Evolutionary conservation across 2,329 filamentous ascomycete species (phyloP).

Genomic region (Didymella pomorum): DNA sequence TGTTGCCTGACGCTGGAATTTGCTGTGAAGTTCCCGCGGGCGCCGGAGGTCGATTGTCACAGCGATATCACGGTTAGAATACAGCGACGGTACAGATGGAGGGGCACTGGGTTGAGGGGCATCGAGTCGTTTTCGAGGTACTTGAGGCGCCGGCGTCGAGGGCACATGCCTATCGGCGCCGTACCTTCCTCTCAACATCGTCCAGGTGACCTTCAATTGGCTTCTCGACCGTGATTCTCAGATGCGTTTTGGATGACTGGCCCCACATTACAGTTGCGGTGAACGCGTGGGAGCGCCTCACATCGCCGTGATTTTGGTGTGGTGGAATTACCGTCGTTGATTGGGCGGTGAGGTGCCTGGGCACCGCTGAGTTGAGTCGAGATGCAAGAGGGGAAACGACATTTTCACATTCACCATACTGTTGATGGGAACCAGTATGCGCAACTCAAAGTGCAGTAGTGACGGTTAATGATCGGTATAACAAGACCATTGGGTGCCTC

Average conservation of each 20-base stretch:
- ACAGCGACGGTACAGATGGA: neutral
- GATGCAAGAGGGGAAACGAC: neutral
- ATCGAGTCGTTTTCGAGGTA: neutral
- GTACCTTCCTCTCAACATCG: slow-evolving; percentile 17
- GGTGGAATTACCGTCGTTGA: slow-evolving; percentile 1
- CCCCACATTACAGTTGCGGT: slow-evolving; percentile 12
- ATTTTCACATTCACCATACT: neutral
- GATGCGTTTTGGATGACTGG: neutral
- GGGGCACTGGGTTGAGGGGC: neutral
- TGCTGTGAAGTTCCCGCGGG: neutral
- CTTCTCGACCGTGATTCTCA: neutral
- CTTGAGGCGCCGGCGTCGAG: neutral
- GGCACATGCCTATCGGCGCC: slow-evolving; percentile 10
- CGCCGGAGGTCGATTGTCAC: neutral
- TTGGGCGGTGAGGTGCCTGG: slow-evolving; percentile 4
- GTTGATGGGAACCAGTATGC: neutral
- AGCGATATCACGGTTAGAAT: neutral
- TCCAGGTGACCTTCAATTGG: slow-evolving; percentile 10
- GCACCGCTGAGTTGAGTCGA: neutral
- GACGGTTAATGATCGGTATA: neutral
- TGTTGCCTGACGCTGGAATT: neutral
- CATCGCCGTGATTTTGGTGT: slow-evolving; percentile 3
- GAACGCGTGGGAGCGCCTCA: slow-evolving; percentile 10
- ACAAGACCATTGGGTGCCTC: neutral
- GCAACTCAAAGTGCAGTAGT: neutral